Base-by-base conservation (phyloP, 306 rosid genomes). In the Prunus campanulata region DNA sequence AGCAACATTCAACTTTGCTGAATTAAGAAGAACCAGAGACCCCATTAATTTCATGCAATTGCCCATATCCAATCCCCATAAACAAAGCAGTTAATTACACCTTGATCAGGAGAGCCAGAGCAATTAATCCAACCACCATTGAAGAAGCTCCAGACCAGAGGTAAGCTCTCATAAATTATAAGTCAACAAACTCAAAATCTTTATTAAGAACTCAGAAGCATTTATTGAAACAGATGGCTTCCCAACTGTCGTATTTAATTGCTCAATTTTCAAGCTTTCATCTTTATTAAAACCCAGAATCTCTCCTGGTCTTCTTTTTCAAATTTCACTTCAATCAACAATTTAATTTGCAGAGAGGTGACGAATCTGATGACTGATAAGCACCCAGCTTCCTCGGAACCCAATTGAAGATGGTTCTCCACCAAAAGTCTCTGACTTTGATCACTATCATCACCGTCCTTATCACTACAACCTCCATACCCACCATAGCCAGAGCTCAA, bases 221-320 rank as follows among this genome's bases (percentile, higher is more conserved):
- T 95, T 92, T 78, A 92, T 82, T 87, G 83, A 68, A 57, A 76
- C 80, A 8, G 86, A 85, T 90, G 89, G 74, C 84, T 8, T 77
- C 83, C 97, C 97, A 92, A 87, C 97, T 47, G 75, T 87, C 75
- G 76, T 70, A 88, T 83, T 85, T 85, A 88, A 79, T 80, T 74
- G 51, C 82, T 84, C 91, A 80, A 79, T 82, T 71, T 18, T 25
- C 57, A 61, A 61, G 69, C 70, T 72, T 16, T 18, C 77, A 7
- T 39, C 50, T 24, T 18, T 46, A 14, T 15, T 8, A 73, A 73
- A 65, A 70, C 67, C 70, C 79, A 72, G 29, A 62, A 69, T 15
- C 11, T 11, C 32, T 68, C 74, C 42, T 50, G 42, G 11, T 62
- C 70, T 66, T 13, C 46, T 29, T 3, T 19, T 44, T 44, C 4